Evolutionary conservation across 192 early-diverging fungal genomes (phyloP).

Genomic region (Linnemannia elongata): DNA sequence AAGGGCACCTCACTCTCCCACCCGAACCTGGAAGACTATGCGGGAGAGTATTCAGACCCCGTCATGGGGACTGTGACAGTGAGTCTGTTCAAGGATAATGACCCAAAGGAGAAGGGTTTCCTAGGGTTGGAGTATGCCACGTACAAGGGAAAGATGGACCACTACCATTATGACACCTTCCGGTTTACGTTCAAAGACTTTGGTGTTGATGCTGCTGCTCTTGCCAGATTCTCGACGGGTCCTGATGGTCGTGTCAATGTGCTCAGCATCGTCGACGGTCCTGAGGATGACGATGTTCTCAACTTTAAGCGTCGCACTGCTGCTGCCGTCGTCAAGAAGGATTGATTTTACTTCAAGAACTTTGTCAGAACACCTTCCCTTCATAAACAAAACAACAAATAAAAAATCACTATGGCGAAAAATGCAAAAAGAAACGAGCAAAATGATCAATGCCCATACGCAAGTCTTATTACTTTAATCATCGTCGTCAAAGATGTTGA

Average conservation of each 20-base stretch:
- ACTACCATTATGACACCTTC: not conserved
- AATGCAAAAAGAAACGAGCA: not conserved
- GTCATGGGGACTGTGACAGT: not conserved
- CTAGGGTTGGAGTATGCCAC: not conserved
- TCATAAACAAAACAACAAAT: too few relatives aligned
- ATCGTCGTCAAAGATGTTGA: constrained; percentile 34
- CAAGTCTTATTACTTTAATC: not conserved
- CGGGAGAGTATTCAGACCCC: not conserved
- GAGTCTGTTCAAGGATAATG: not conserved
- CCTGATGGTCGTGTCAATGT: not conserved
- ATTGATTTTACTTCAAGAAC: not conserved
- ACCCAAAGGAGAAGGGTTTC: not conserved
- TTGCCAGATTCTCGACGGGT: not conserved
- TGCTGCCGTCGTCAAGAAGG: not conserved
- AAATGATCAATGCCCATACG: too few relatives aligned
- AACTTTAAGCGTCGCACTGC: not conserved
- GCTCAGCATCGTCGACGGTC: not conserved
- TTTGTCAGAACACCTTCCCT: too few relatives aligned
- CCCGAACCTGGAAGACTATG: not conserved
- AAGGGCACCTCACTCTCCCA: not conserved
- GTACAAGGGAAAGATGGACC: not conserved
- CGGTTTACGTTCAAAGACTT: not conserved
- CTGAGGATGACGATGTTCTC: not conserved
- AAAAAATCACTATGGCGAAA: too few relatives aligned
- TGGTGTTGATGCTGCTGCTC: not conserved